These are phyloP conservation scores for Naganishia sp. DNA, from an alignment of 1,284 basidiomycete species.

Conservation along the genomic window DNA sequence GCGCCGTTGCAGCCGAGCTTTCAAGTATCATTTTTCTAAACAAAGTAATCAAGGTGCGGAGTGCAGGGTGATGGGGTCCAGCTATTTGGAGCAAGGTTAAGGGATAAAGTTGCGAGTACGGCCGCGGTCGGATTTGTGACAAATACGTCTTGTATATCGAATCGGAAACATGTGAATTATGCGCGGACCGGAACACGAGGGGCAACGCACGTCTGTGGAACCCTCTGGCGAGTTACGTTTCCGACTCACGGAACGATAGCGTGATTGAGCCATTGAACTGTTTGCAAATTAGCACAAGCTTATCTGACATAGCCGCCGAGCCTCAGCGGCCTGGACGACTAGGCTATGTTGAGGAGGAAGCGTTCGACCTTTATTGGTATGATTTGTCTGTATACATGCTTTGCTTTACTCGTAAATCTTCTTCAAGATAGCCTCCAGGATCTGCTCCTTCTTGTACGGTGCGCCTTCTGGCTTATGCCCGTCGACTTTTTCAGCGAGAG, in stretches of 20 bases:
- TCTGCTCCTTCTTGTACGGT: conserved; percentile 14
- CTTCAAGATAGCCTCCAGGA: conserved; percentile 19
- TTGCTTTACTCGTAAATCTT: conserved; percentile 20
- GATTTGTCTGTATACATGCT: no score
- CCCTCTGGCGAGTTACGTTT: no score
- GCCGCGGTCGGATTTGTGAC: not conserved
- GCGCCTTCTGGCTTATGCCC: conserved; percentile 16
- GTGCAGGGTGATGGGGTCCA: not conserved
- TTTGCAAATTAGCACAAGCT: no score
- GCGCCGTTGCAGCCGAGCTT: not conserved
- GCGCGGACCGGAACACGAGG: no score
- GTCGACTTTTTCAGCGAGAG: conserved; percentile 26
- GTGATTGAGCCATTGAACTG: no score
- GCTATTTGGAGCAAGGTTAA: not conserved
- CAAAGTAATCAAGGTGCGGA: not conserved
- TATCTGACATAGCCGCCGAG: no score
- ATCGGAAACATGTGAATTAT: no score
- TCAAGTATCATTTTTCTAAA: not conserved
- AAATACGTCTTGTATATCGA: not conserved
- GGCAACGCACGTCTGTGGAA: no score
- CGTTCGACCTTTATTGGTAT: no score
- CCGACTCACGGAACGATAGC: no score
- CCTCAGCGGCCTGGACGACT: no score
- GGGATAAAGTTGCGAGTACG: not conserved
- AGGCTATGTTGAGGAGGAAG: no score